These are phyloP conservation scores for Globisporangium canariense DNA, from an alignment of 352 stramenopile species.

Conservation along the genomic window DNA sequence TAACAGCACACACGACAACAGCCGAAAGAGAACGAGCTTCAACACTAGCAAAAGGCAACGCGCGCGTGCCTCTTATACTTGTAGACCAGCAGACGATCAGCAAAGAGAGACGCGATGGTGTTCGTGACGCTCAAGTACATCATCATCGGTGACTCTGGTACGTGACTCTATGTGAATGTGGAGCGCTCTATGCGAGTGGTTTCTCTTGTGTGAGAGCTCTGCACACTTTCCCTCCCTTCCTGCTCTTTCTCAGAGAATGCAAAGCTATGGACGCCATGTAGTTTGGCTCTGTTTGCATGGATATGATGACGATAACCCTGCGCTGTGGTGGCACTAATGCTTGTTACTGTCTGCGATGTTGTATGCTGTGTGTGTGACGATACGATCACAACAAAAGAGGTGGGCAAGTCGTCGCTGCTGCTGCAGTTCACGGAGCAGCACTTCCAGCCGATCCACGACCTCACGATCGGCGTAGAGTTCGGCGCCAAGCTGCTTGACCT, in stretches of 20 bases:
- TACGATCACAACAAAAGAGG: slow-evolving; percentile 30
- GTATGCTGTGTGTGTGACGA: background rate
- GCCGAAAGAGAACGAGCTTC: background rate
- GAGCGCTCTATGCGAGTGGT: background rate
- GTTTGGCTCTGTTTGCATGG: background rate
- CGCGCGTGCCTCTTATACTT: background rate
- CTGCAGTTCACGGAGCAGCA: slow-evolving; percentile 90
- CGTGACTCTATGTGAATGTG: background rate
- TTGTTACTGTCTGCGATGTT: background rate
- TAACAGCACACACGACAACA: background rate
- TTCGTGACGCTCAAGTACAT: slow-evolving; percentile 90
- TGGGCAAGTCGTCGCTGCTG: slow-evolving; percentile 89
- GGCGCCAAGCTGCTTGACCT: slow-evolving; percentile 84
- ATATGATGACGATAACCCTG: background rate
- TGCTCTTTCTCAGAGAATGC: slow-evolving; percentile 1
- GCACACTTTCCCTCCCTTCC: background rate
- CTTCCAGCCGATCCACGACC: slow-evolving; percentile 87
- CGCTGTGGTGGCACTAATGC: background rate
- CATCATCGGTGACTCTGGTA: slow-evolving; percentile 82
- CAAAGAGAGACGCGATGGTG: slow-evolving; percentile 41
- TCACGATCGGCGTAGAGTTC: slow-evolving; percentile 92
- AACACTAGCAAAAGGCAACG: slow-evolving; percentile 2
- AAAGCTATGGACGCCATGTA: background rate
- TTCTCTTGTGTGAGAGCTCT: background rate
- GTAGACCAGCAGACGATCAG: background rate